phyloP scores from a whole-genome alignment of 2,329 filamentous ascomycete genomes.

The Rutstroemia sp. region DNA sequence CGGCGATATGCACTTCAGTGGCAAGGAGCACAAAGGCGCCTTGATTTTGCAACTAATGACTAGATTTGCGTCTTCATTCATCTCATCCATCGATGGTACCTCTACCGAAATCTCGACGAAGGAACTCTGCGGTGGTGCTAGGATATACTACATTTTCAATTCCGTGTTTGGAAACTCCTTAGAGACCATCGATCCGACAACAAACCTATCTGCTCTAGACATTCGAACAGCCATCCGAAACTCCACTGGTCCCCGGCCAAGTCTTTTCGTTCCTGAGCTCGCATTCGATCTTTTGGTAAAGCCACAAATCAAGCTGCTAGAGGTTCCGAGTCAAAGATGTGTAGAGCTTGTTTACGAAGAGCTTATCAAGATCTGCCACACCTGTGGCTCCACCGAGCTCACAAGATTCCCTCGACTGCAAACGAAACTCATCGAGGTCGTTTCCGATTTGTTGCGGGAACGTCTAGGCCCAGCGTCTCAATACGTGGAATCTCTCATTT shows the following conservation, averaged over 20 bases:
- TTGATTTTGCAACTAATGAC: conserved; percentile 97
- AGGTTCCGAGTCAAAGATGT: conserved; percentile 90
- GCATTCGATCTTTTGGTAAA: conserved; percentile 97
- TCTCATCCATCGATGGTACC: conserved; percentile 96
- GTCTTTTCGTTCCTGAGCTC: conserved; percentile 93
- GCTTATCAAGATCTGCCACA: conserved; percentile 98
- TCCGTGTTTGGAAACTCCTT: conserved; percentile 78
- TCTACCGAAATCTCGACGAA: conserved; percentile 98
- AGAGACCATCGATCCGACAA: conserved; percentile 92
- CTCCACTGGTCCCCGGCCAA: conserved; percentile 90
- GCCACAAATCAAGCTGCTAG: conserved; percentile 94
- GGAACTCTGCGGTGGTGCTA: conserved; percentile 36
- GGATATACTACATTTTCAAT: conserved; percentile 31
- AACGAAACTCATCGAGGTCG: conserved; percentile 94
- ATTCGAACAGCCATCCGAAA: conserved; percentile 97
- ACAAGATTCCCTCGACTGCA: conserved; percentile 87
- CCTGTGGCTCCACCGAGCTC: conserved; percentile 90
- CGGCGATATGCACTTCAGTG: conserved; percentile 94
- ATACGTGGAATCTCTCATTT: conserved; percentile 94
- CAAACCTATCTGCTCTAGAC: conserved; percentile 87
- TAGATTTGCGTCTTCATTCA: conserved; percentile 94
- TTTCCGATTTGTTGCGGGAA: conserved; percentile 90
- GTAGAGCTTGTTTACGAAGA: conserved; percentile 98
- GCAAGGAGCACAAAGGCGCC: conserved; percentile 92
- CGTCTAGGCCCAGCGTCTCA: conserved; percentile 79